Evolutionary conservation across 148 eudicot genomes (phyloP).

Genomic region (Nepenthes gracilis): DNA sequence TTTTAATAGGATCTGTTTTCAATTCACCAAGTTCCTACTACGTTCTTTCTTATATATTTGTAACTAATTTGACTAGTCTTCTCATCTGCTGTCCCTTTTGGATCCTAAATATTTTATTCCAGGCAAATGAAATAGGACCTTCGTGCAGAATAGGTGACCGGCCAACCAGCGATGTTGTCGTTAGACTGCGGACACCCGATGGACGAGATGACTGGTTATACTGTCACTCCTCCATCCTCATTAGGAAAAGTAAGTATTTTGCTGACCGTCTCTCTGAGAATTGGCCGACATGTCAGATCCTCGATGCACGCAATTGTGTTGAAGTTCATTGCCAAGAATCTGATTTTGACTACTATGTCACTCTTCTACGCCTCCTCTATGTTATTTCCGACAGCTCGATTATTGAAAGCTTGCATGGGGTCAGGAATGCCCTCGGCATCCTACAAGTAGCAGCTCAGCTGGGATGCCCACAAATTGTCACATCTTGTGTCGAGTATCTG

Average conservation of each 20-base stretch:
- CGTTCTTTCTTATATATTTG: too few relatives aligned
- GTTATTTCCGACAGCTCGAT: conserved; percentile 17
- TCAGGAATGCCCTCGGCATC: conserved; percentile 66
- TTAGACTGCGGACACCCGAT: conserved; percentile 64
- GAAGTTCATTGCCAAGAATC: conserved; percentile 70
- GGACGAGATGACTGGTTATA: conserved; percentile 88
- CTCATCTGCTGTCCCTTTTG: too few relatives aligned
- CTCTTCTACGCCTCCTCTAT: conserved; percentile 62
- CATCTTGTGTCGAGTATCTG: conserved; percentile 62
- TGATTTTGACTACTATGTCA: conserved; percentile 62
- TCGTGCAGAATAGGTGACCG: conserved; percentile 59
- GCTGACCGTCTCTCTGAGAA: conserved; percentile 84
- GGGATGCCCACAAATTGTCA: conserved; percentile 54
- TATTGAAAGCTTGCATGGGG: conserved; percentile 48
- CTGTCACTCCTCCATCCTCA: conserved; percentile 72
- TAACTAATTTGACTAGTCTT: too few relatives aligned
- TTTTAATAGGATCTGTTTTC: too few relatives aligned
- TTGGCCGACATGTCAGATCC: conserved; percentile 95
- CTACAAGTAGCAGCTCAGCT: conserved; percentile 60
- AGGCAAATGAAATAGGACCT: conserved; percentile 11
- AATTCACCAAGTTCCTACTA: too few relatives aligned
- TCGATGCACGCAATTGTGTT: conserved; percentile 87
- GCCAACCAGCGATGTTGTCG: conserved; percentile 82
- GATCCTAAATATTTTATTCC: too few relatives aligned
- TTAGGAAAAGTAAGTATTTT: conserved; percentile 67